Base-by-base conservation (phyloP, 192 early-diverging fungal genomes). In the Linnemannia zychae region DNA sequence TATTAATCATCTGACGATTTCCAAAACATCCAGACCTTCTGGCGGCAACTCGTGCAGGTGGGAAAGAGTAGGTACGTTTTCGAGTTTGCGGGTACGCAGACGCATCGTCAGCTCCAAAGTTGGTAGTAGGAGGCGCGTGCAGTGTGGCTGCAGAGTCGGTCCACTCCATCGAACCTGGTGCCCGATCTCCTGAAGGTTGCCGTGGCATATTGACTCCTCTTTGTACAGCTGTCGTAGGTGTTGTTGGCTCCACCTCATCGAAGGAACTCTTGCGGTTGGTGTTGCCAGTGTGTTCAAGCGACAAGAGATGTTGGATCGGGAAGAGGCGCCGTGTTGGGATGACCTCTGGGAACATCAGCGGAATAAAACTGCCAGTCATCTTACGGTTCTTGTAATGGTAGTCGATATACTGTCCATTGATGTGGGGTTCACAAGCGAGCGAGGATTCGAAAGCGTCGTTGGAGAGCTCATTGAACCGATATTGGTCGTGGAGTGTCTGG, bases 391-490 rank as follows among this genome's bases (percentile, higher is more conserved):
- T 80, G 50, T 82, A 82, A 50, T 88, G 81, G 47, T 84, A 78
- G 53, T 88, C 87, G 28, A 88, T 76, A 67, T 88, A 88, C 40
- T 88, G 87, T 37, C 87, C 87, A 60, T 84, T 82, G 50, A 88
- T 74, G 60, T 77, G 75, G 3, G 87, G 87, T 65, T 88, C 87
- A 49, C 87, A 88, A 11, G 69, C 77, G 50, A 88, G 72, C 1
- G 87, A 88, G 7, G 87, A 88, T 48, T 85, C 87, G 36, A 88
- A 88, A 7, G 80, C 80, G 60, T 83, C 75, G 47, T 74, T 83
- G 11, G 81, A 83, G 28, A 83, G 75, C 40, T 77, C 81, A 24
- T 69, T 88, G 48, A 79, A 76, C 44, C 69, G 82, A 12, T 79
- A 85, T 36, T 78, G 83, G 50, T 78, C 79, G 22, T 72, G 77